Conservation (phyloP, 1,284 basidiomycete genomes). For the Ganoderma leucocontextum region DNA sequence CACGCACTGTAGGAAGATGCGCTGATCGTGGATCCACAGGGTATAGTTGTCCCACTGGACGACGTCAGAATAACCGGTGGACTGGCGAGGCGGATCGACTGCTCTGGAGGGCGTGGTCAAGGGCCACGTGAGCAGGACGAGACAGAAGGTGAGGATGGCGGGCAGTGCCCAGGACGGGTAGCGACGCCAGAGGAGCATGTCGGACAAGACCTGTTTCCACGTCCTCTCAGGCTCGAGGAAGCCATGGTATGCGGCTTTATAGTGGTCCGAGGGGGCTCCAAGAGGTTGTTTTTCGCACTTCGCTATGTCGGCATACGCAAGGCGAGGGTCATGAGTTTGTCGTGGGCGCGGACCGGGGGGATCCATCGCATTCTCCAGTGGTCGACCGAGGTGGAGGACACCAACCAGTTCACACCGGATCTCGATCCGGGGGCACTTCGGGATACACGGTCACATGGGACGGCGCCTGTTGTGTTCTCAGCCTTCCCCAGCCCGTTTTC, state of each 20-base stretch:
- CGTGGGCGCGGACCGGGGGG: background rate
- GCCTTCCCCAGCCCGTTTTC: background rate
- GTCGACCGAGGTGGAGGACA: background rate
- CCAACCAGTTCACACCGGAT: background rate
- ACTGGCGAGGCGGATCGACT: slow-evolving; percentile 38
- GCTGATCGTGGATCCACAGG: slow-evolving; percentile 40
- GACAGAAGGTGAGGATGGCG: slow-evolving; percentile 25
- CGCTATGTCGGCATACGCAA: slow-evolving; percentile 1
- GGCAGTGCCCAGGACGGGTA: slow-evolving; percentile 28
- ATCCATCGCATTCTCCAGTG: background rate
- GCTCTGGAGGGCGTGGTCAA: slow-evolving; percentile 8
- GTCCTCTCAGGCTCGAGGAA: background rate
- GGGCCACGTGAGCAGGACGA: slow-evolving; percentile 31
- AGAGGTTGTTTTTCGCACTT: background rate
- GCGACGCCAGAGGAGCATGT: slow-evolving; percentile 20
- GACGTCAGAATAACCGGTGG: slow-evolving; percentile 39
- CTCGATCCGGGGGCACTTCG: background rate
- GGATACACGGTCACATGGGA: background rate
- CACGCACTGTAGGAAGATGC: slow-evolving; percentile 58
- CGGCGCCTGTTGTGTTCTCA: background rate
- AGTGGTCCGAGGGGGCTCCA: background rate
- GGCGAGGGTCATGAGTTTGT: background rate
- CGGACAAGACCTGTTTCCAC: background rate
- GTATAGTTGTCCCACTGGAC: slow-evolving; percentile 47
- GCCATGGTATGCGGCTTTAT: background rate